These are phyloP conservation scores for Eustoma russellianum DNA, from an alignment of 257 asterid genomes.

Conservation along the genomic window DNA sequence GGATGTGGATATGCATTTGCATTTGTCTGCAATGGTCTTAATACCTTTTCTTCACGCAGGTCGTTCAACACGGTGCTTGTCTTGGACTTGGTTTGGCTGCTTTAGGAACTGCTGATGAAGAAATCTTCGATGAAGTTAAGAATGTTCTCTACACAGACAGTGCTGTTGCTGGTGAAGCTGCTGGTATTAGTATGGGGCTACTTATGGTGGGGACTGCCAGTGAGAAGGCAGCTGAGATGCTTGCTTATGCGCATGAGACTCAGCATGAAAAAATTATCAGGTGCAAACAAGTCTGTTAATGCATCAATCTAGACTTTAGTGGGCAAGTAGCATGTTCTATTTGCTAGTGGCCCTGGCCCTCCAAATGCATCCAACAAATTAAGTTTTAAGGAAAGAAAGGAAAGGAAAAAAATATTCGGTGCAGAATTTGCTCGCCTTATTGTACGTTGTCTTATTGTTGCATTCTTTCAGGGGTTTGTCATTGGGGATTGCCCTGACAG, in stretches of 20 bases:
- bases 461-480: conserved; percentile 68
- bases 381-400: neutral
- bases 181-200: conserved; percentile 96
- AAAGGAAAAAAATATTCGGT: too few relatives aligned
- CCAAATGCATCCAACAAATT: too few relatives aligned
- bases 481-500: conserved; percentile 92
- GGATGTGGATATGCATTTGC: neutral
- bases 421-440: neutral
- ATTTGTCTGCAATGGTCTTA: neutral
- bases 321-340: too few relatives aligned
- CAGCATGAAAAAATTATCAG: conserved; percentile 96
- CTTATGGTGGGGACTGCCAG: conserved; percentile 98
- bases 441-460: too few relatives aligned
- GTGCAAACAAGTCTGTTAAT: conserved; percentile 23
- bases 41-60: conserved; percentile 35
- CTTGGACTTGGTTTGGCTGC: conserved; percentile 98
- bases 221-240: conserved; percentile 93
- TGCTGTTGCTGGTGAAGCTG: conserved; percentile 99
- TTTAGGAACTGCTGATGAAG: conserved; percentile 90
- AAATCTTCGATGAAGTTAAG: conserved; percentile 73
- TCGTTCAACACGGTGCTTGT: conserved; percentile 99
- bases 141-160: conserved; percentile 84
- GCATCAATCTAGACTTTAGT: neutral
- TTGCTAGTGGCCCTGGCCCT: too few relatives aligned
- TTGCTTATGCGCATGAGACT: conserved; percentile 95